Base-by-base conservation (phyloP, 331 rosid genomes). In the Pyracantha coccinea region DNA sequence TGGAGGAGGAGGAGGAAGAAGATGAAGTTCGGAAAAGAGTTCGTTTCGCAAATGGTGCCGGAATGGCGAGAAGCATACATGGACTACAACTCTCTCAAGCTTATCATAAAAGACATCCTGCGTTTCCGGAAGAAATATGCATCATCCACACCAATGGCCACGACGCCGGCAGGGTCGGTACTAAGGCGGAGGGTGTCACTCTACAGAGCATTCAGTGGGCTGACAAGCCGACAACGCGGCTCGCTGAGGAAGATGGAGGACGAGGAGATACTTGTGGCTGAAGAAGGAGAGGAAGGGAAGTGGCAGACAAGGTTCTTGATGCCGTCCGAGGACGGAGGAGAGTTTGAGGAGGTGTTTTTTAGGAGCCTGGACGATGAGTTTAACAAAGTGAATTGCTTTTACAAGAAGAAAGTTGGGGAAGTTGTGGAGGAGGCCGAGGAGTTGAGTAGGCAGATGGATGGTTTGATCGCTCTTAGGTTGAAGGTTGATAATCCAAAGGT, bases 1-100 rank as follows among this genome's bases (percentile, higher is more conserved):
- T 21, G 52, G 20, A 54, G 8, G 45, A 25, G 8, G 45, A 25
- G 28, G 8, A 47, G 52, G 35, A 15, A 47, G 58, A 78, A 85
- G 70, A 92, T 89, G 96, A 92, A 90, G 91, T 92, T 88, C 50
- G 96, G 96, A 44, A 92, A 92, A 68, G 97, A 90, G 32, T 86
- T 86, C 19, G 72, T 66, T 11, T 85, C 92, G 2, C 96, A 92
- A 69, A 84, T 88, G 88, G 90, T 89, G 68, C 91, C 77, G 12
- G 96, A 92, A 88, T 92, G 97, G 97, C 84, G 87, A 75, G 89
- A 82, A 69, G 93, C 89, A 50, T 92, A 89, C 85, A 78, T 86
- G 93, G 76, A 92, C 74, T 92, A 89, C 87, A 78, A 63, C 33
- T 27, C 57, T n/a, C 87, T 92, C 61, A 89, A 92, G 69, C 27